phyloP scores from a whole-genome alignment of 805 yeast genomes.

The Wickerhamomyces bisporus region DNA sequence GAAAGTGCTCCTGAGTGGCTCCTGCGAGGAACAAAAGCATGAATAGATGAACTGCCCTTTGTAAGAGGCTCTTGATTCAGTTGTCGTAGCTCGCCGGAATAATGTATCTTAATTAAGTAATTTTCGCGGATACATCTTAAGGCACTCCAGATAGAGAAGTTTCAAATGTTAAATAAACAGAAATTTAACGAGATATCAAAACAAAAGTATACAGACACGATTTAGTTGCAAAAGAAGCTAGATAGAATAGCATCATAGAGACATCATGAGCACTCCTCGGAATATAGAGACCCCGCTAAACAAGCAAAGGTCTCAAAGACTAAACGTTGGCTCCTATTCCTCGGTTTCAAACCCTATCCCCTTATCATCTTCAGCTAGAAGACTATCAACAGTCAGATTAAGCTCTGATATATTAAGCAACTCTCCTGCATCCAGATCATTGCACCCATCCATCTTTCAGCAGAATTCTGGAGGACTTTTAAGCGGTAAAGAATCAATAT shows the following conservation, averaged over 20 bases:
- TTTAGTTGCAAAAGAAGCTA: too few species aligned
- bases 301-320: too few species aligned
- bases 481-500: neutral
- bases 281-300: constrained; percentile 1
- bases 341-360: neutral
- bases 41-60: too few species aligned
- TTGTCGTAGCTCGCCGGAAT: too few species aligned
- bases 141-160: neutral
- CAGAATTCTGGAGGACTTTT: neutral
- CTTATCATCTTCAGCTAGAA: constrained; percentile 3
- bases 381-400: constrained; percentile 8
- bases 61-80: too few species aligned
- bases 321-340: neutral
- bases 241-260: too few species aligned
- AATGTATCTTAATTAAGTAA: neutral
- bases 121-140: neutral
- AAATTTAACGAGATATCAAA: too few species aligned
- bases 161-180: too few species aligned
- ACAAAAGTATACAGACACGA: too few species aligned
- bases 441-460: neutral
- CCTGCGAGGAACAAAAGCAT: constrained; percentile 18
- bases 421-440: constrained; percentile 4
- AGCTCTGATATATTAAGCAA: constrained; percentile 3
- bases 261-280: constrained; percentile 1
- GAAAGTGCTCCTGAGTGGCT: constrained; percentile 46